Evolutionary conservation across 352 stramenopile species (phyloP).

Genomic region (Phytophthora pseudosyringae): DNA sequence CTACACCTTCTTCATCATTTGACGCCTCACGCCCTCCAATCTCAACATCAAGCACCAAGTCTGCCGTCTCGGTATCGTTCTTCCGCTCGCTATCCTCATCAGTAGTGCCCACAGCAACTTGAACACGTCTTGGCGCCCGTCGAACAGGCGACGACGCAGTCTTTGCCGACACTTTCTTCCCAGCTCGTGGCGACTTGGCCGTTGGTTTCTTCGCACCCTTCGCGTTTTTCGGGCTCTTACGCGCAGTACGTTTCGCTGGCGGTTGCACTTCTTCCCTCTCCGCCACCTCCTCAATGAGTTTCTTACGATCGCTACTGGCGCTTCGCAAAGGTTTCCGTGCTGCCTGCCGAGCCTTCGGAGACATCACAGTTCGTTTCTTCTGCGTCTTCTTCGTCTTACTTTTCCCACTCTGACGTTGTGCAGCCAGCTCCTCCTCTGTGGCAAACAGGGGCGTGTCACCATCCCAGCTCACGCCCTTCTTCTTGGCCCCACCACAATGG

Average conservation of each 20-base stretch:
- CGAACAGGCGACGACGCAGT: slow-evolving; percentile 8
- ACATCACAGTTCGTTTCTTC: slow-evolving; percentile 16
- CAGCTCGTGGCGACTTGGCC: slow-evolving; percentile 11
- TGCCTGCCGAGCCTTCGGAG: slow-evolving; percentile 12
- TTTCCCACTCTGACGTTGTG: slow-evolving; percentile 10
- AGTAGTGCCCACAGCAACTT: slow-evolving; percentile 54
- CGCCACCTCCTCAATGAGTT: slow-evolving; percentile 2
- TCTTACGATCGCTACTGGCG: slow-evolving; percentile 18
- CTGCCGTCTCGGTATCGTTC: slow-evolving; percentile 45
- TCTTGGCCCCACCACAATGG: slow-evolving; percentile 36
- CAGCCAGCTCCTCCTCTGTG: slow-evolving; percentile 15
- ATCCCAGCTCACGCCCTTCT: slow-evolving; percentile 60
- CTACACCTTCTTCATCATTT: slow-evolving; percentile 15
- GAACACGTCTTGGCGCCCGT: slow-evolving; percentile 34
- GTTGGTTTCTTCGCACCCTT: slow-evolving; percentile 24
- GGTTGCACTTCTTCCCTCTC: slow-evolving; percentile 13
- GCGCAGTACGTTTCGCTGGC: slow-evolving; percentile 3
- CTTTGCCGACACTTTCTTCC: slow-evolving; percentile 22
- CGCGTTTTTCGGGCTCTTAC: slow-evolving; percentile 21
- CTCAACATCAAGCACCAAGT: slow-evolving; percentile 68
- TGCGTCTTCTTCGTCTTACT: slow-evolving; percentile 7
- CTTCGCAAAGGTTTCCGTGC: slow-evolving; percentile 21
- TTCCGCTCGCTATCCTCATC: slow-evolving; percentile 61
- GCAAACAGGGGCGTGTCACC: slow-evolving; percentile 55
- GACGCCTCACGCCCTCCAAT: slow-evolving; percentile 35